phyloP scores from a whole-genome alignment of 73 alveolate genomes.

The Paramecium octaurelia region DNA sequence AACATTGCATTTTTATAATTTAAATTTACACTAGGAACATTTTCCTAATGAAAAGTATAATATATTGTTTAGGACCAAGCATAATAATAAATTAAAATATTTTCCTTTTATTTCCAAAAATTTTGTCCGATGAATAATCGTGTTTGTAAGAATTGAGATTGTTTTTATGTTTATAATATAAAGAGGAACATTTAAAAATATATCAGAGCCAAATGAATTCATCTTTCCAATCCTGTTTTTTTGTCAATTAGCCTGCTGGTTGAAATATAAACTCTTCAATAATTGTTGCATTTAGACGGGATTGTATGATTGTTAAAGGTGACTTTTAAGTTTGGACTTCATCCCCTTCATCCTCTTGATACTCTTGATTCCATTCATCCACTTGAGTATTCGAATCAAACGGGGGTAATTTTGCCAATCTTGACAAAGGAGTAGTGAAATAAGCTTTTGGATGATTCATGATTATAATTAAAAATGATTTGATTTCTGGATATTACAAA shows the following conservation, averaged over 20 bases:
- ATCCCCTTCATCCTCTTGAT: neutral
- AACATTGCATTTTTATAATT: too few relatives aligned
- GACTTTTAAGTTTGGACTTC: neutral
- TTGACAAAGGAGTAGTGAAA: neutral
- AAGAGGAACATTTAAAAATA: neutral
- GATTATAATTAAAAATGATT: neutral
- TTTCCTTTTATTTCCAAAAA: neutral
- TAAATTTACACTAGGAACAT: neutral
- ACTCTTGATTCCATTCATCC: neutral
- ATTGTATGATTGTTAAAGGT: neutral
- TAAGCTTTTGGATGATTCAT: neutral
- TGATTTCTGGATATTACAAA: neutral
- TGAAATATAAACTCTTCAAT: neutral
- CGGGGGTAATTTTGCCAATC: neutral
- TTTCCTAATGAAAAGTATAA: neutral
- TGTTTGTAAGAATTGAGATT: neutral
- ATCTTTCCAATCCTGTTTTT: neutral
- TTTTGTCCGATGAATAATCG: neutral
- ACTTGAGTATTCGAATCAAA: neutral
- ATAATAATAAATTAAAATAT: too few relatives aligned
- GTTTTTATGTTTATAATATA: neutral
- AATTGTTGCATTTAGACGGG: neutral
- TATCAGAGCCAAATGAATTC: neutral
- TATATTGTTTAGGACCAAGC: neutral
- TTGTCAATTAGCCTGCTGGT: neutral